Evolutionary conservation across 1,284 basidiomycete species (phyloP).

Genomic region (Ganoderma resinaceum): DNA sequence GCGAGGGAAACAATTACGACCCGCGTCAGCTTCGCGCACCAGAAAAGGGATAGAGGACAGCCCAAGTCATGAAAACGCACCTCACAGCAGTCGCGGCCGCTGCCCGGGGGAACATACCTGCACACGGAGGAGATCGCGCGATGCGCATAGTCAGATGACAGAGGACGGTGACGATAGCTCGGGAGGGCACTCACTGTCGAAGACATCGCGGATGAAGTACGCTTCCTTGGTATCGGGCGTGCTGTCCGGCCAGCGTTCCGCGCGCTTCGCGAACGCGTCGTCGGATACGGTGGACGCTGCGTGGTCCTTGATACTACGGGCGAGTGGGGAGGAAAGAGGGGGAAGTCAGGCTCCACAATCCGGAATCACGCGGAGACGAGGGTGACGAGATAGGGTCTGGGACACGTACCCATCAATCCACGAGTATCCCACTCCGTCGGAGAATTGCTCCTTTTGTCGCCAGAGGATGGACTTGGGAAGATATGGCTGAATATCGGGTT

Average conservation of each 20-base stretch:
- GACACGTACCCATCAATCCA: constrained; percentile 93
- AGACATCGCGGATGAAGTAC: constrained; percentile 94
- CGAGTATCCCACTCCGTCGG: constrained; percentile 98
- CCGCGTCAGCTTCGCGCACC: constrained; percentile 11
- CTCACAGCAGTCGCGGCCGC: constrained; percentile 94
- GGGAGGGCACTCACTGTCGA: constrained; percentile 68
- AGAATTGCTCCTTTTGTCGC: constrained; percentile 99
- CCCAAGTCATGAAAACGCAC: constrained; percentile 48
- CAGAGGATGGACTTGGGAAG: constrained; percentile 95
- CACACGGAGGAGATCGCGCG: neutral
- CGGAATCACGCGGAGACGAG: constrained; percentile 8
- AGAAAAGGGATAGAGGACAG: constrained; percentile 5
- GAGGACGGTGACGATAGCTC: constrained; percentile 18
- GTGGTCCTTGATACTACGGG: constrained; percentile 86
- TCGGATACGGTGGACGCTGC: constrained; percentile 82
- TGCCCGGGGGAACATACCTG: constrained; percentile 84
- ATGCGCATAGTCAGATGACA: constrained; percentile 13
- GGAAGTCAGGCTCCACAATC: neutral
- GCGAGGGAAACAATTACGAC: constrained; percentile 5
- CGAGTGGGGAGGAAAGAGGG: neutral
- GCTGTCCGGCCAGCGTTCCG: constrained; percentile 81
- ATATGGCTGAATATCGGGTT: constrained; percentile 70
- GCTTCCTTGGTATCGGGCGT: constrained; percentile 98
- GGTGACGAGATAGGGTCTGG: neutral
- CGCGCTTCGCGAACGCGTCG: constrained; percentile 79